Base-by-base conservation (phyloP, 1,284 basidiomycete genomes). In the Gomphus sp. region DNA sequence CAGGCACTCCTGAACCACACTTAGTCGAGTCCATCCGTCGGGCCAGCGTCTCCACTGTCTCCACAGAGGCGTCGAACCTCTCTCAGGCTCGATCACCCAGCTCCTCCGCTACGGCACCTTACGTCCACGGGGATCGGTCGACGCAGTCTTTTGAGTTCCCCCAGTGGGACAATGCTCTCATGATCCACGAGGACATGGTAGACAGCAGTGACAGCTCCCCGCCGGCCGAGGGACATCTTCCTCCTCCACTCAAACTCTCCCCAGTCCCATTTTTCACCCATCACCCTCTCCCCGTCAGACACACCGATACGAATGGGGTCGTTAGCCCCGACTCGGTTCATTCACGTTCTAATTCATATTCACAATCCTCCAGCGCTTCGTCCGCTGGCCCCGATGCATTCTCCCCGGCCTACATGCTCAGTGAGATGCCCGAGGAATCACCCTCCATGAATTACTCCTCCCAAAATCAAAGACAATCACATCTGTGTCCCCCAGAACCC, bases 131-230 rank as follows among this genome's bases (percentile, higher is more conserved):
- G 5, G 58, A 59, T 25, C 52, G 45, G 12, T 55, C 58, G 25
- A 31, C 33, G 14, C 49, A 53, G 25, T 52, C 57, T 14, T 59
- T 59, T 41, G 52, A 54, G 18, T 59, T 59, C 33, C 58, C 58
- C 18, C 58, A 59, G 37, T 59, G 58, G 58, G 51, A 55, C 44
- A 55, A 59, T 55, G 58, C 52, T 3, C 58, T 59, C 44, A 59
- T 59, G 58, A 59, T 55, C 9, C 58, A 55, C 22, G 44, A 54
- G 47, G 58, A 59, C 45, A 45, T 59, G 41, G 52, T 50, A 47
- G 58, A 59, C 34, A 59, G 57, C 34, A 33, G 37, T 34, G 52
- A 48, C 52, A 48, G 52, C 47, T 59, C 58, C 58, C 58, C 58
- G 58, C 58, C 37, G 58, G 52, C 52, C 36, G 58, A 59, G 52